Evolutionary conservation across 768 basidiomycete species (phyloP), one percentile per base, ranked within the genome.

Genomic region (Rhodosporidiobolus odoratus): DNA sequence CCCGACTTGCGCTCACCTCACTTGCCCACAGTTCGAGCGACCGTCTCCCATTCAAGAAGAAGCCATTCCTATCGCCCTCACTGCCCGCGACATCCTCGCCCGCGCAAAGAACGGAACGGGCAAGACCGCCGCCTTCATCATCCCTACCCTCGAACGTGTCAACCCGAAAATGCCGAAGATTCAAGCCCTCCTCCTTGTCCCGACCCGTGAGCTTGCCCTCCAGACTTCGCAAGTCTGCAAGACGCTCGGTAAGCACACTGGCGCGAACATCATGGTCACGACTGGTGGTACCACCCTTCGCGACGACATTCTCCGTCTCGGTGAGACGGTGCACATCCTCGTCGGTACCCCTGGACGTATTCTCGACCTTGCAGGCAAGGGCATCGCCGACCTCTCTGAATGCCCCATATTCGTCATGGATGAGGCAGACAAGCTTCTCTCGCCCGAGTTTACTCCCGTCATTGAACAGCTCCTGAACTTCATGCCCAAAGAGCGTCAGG

Each of bases 181-280:
- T 75, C 95, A 99, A 82, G 92, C 93, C 6, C 85, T 97, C 68
- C 85, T 99, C 69, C 90, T 99, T 73, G 95, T 98, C 56, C 95
- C 95, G 47, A 99, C 95, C n/a, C 90, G 95, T 75, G 95, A 99
- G 83, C 87, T 99, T 45, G 96, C 95, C 13, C 85, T 99, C 57
- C 95, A 98, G 82, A 99, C 96, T 19, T 87, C 91, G n/a, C 96
- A 98, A 83, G 96, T 99, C 59, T 94, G 92, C 83, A 98, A 98
- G 82, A 91, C 84, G 37, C 87, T 98, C 68, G 93, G 93, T 62
- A 96, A 97, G 79, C 95, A 99, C 77, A 89, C 97, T 86, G 88
- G 87, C 62, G 79, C 92, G 40, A 91, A 98, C 81, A 92, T 99
- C 80, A 99, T 99, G 95, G 96, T 98, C 62, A 96, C 96, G 64